phyloP scores from a whole-genome alignment of 2,329 filamentous ascomycete species.

The Plenodomus biglobosus region DNA sequence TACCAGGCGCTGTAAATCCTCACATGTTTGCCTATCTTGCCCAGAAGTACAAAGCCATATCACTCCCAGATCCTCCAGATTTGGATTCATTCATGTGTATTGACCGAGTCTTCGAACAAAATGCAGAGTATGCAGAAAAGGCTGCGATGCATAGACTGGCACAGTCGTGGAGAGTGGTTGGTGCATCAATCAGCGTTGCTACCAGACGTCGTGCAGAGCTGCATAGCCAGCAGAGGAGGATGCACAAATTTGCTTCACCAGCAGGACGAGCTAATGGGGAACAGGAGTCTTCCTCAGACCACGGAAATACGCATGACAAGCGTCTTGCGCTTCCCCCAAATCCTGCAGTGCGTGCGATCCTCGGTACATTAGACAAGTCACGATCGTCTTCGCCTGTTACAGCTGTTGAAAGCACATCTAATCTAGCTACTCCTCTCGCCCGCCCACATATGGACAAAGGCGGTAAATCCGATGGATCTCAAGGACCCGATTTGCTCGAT shows the following conservation, averaged over 20 bases:
- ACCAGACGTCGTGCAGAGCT: conserved; percentile 45
- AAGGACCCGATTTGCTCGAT: conserved; percentile 32
- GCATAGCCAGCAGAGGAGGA: conserved; percentile 31
- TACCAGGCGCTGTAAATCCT: conserved; percentile 48
- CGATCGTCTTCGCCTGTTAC: conserved; percentile 34
- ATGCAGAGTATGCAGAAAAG: conserved; percentile 56
- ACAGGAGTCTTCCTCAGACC: conserved; percentile 15
- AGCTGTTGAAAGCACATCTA: conserved; percentile 53
- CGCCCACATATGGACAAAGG: conserved; percentile 41
- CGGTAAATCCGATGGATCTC: conserved; percentile 2
- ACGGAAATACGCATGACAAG: conserved; percentile 25
- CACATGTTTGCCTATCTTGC: conserved; percentile 47
- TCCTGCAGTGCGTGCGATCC: conserved; percentile 38
- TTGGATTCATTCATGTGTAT: conserved; percentile 41
- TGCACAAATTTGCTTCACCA: conserved; percentile 24
- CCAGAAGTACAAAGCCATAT: conserved; percentile 48
- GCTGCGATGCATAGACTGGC: conserved; percentile 55
- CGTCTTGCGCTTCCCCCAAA: conserved; percentile 22
- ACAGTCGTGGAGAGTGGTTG: conserved; percentile 62
- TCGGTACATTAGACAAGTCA: conserved; percentile 37
- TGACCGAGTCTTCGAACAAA: conserved; percentile 53
- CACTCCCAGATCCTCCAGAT: conserved; percentile 43
- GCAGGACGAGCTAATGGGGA: conserved; percentile 9
- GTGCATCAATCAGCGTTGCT: conserved; percentile 54
- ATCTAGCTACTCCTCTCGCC: conserved; percentile 59